These are phyloP conservation scores for Aphanomyces stellatus DNA, from an alignment of 352 stramenopile species.

Conservation along the genomic window DNA sequence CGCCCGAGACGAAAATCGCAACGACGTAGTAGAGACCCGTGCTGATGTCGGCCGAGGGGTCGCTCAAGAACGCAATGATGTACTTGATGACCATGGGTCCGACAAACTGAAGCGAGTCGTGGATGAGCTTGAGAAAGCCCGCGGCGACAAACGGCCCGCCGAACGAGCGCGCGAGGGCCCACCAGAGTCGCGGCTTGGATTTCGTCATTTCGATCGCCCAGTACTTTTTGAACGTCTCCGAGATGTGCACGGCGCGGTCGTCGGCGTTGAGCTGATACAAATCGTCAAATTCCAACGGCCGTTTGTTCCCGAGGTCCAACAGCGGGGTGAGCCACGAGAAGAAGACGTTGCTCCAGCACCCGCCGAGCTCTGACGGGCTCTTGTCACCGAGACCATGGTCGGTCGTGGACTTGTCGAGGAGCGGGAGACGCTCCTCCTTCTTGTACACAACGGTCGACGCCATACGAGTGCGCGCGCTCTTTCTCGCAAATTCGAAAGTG, in stretches of 20 bases:
- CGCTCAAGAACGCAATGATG: conserved; percentile 69
- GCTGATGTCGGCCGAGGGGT: conserved; percentile 47
- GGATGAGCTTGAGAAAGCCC: conserved; percentile 68
- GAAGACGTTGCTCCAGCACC: conserved; percentile 41
- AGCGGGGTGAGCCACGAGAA: conserved; percentile 85
- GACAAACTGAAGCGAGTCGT: conserved; percentile 80
- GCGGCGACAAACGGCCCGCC: conserved; percentile 39
- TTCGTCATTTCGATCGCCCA: conserved; percentile 29
- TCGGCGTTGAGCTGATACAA: conserved; percentile 71
- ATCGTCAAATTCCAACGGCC: conserved; percentile 67
- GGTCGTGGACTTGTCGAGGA: not conserved
- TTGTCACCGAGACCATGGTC: conserved; percentile 24
- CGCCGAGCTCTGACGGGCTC: conserved; percentile 47
- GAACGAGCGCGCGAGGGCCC: conserved; percentile 43
- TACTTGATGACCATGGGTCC: conserved; percentile 75
- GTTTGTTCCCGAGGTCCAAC: conserved; percentile 72
- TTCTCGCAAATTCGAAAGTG: not conserved
- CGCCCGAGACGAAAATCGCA: conserved; percentile 58
- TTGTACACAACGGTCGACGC: not conserved
- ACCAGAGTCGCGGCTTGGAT: conserved; percentile 39
- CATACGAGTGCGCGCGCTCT: no score
- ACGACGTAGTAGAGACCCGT: conserved; percentile 51
- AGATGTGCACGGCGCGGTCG: conserved; percentile 62
- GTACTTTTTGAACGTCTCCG: conserved; percentile 33
- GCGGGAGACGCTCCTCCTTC: not conserved